Percentiles rank a stretch among this genome's conserved stretches.
Evolutionary conservation across 768 basidiomycete genomes (phyloP).

Genomic region (Lepiota subincarnata): DNA sequence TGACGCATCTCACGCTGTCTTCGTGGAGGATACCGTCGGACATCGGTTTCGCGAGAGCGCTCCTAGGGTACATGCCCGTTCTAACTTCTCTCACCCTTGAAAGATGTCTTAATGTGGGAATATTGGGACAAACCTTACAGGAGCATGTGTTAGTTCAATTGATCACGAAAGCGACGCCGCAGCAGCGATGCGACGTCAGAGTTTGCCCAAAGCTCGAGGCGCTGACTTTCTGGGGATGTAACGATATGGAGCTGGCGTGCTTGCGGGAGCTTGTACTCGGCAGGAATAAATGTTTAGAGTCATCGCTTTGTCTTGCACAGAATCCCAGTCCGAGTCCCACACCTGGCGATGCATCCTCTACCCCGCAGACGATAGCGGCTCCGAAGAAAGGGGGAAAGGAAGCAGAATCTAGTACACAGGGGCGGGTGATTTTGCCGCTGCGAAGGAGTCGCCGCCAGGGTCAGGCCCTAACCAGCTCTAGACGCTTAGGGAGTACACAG

Average conservation of each 20-base stretch:
- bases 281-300: slow-evolving; percentile 25
- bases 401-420: slow-evolving; percentile 14
- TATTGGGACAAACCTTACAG: slow-evolving; percentile 36
- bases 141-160: slow-evolving; percentile 21
- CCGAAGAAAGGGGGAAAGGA: slow-evolving; percentile 13
- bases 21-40: slow-evolving; percentile 39
- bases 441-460: slow-evolving; percentile 25
- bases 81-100: slow-evolving; percentile 46
- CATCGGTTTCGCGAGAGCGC: slow-evolving; percentile 30
- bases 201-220: slow-evolving; percentile 48
- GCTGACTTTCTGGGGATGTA: slow-evolving; percentile 49
- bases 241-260: slow-evolving; percentile 34
- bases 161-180: not conserved
- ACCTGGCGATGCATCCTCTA: slow-evolving; percentile 13
- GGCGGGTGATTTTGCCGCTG: slow-evolving; percentile 34
- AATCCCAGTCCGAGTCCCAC: not conserved
- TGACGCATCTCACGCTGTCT: slow-evolving; percentile 49
- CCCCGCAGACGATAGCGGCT: slow-evolving; percentile 13
- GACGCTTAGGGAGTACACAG: slow-evolving; percentile 1
- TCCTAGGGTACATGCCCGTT: slow-evolving; percentile 50
- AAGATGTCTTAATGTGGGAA: slow-evolving; percentile 37
- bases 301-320: not conserved
- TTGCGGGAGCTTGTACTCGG: slow-evolving; percentile 34
- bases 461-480: not conserved
- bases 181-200: slow-evolving; percentile 32